Conservation (phyloP, 2,329 filamentous ascomycete species). For the Fusarium pseudonygamai region DNA sequence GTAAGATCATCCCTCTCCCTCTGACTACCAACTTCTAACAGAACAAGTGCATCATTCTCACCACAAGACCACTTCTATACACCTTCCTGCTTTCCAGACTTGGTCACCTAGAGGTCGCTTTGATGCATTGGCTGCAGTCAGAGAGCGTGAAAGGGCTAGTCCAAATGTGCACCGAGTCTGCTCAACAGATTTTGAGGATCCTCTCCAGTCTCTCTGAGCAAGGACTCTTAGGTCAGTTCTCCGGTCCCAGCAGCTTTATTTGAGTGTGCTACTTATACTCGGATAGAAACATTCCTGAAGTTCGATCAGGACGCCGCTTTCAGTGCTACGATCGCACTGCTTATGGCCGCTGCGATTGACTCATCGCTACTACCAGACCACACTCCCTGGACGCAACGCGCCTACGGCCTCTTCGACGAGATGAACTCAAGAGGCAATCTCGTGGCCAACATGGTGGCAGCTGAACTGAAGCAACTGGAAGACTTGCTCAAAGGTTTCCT, state of each 20-base stretch:
- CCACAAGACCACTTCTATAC: slow-evolving; percentile 32
- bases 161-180: slow-evolving; percentile 20
- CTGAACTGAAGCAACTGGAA: slow-evolving; percentile 25
- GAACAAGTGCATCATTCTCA: slow-evolving; percentile 31
- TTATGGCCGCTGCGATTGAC: slow-evolving; percentile 52
- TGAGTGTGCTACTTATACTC: not conserved
- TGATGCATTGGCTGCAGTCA: slow-evolving; percentile 36
- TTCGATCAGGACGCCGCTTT: slow-evolving; percentile 30
- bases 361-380: slow-evolving; percentile 47
- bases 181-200: slow-evolving; percentile 27
- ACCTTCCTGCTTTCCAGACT: slow-evolving; percentile 33
- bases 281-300: slow-evolving; percentile 15
- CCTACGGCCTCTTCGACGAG: slow-evolving; percentile 56
- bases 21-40: not conserved
- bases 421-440: slow-evolving; percentile 57
- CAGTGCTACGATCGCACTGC: slow-evolving; percentile 50
- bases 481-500: slow-evolving; percentile 7
- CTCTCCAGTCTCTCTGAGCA: slow-evolving; percentile 29
- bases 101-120: slow-evolving; percentile 26
- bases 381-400: slow-evolving; percentile 51
- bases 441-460: slow-evolving; percentile 52
- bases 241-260: rapidly evolving
- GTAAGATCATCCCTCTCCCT: not conserved
- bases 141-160: slow-evolving; percentile 24
- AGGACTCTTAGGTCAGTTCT: slow-evolving; percentile 16